Percentiles rank a stretch among this genome's conserved stretches.
phyloP scores from a whole-genome alignment of 2,329 filamentous ascomycete genomes.

The Epichloe elymi region DNA sequence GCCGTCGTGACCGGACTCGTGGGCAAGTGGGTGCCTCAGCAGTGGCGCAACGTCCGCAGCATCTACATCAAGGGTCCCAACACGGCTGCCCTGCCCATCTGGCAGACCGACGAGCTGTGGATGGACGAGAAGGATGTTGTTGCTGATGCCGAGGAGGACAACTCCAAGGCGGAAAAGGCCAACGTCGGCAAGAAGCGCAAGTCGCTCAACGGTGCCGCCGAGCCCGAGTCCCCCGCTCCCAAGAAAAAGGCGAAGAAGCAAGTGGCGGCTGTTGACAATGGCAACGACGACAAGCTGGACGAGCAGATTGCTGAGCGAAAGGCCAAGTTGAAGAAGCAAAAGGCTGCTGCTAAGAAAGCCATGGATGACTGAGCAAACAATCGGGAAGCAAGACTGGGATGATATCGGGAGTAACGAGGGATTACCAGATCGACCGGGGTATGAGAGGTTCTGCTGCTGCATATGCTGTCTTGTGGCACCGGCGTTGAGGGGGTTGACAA shows the following conservation, averaged over 20 bases:
- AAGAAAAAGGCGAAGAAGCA: conserved; percentile 26
- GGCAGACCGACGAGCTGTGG: conserved; percentile 89
- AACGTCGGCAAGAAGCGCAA: conserved; percentile 56
- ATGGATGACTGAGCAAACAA: conserved; percentile 24
- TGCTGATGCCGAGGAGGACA: conserved; percentile 41
- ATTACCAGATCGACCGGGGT: background rate
- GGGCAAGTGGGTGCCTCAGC: conserved; percentile 68
- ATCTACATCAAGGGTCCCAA: conserved; percentile 85
- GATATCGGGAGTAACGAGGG: background rate
- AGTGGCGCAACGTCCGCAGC: conserved; percentile 74
- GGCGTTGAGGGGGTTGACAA: conserved; percentile 18
- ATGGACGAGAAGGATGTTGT: conserved; percentile 62
- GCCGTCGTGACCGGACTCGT: conserved; percentile 57
- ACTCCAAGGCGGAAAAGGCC: conserved; percentile 36
- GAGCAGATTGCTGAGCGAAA: conserved; percentile 48
- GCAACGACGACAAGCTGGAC: conserved; percentile 40
- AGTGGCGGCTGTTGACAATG: conserved; percentile 24
- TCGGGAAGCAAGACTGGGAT: conserved; percentile 1
- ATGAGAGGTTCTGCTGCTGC: conserved; percentile 5
- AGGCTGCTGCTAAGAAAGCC: conserved; percentile 41
- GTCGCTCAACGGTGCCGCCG: conserved; percentile 25
- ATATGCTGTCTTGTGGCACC: conserved; percentile 11
- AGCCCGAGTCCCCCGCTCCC: conserved; percentile 27
- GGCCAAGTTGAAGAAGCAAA: conserved; percentile 44
- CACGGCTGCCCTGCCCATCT: conserved; percentile 84